phyloP scores from a whole-genome alignment of 2,329 filamentous ascomycete species.

The Endoconidiophora laricicola region DNA sequence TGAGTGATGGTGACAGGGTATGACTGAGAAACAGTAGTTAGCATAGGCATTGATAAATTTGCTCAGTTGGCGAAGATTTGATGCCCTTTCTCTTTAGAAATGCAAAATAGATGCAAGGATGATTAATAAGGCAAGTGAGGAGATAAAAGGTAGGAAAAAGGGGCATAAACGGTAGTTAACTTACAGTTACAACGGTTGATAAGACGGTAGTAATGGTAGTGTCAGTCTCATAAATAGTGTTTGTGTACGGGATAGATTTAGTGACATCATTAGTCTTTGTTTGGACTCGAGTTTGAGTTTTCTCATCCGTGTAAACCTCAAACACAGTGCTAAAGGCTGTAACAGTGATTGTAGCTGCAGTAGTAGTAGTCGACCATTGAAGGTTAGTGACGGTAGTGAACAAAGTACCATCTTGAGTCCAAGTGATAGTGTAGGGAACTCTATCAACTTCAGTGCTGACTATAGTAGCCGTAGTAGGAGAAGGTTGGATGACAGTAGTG shows the following conservation, averaged over 20 bases:
- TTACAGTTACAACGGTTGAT: slow-evolving; percentile 13
- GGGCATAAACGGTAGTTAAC: background rate
- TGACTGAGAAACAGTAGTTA: slow-evolving; percentile 13
- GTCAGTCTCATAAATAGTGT: slow-evolving; percentile 13
- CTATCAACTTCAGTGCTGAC: background rate
- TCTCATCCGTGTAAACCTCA: slow-evolving; percentile 9
- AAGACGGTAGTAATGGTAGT: slow-evolving; percentile 13
- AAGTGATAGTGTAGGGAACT: background rate
- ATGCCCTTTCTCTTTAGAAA: too few relatives aligned
- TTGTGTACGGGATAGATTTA: slow-evolving; percentile 3
- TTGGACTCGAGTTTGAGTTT: slow-evolving; percentile 1
- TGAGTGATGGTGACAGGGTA: slow-evolving; percentile 16
- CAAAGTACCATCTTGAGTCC: slow-evolving; percentile 10
- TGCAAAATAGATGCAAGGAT: too few relatives aligned
- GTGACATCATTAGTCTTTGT: slow-evolving; percentile 4
- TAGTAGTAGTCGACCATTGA: background rate
- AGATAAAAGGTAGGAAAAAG: background rate
- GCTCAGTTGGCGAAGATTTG: too few relatives aligned
- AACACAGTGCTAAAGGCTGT: slow-evolving; percentile 6
- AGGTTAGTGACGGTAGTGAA: slow-evolving; percentile 13
- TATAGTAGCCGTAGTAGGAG: background rate
- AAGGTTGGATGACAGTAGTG: background rate
- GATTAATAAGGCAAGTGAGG: background rate
- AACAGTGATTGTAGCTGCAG: background rate
- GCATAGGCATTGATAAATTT: background rate